Evolutionary conservation across 805 yeast species (phyloP).

Genomic region (Pichia paraexigua): DNA sequence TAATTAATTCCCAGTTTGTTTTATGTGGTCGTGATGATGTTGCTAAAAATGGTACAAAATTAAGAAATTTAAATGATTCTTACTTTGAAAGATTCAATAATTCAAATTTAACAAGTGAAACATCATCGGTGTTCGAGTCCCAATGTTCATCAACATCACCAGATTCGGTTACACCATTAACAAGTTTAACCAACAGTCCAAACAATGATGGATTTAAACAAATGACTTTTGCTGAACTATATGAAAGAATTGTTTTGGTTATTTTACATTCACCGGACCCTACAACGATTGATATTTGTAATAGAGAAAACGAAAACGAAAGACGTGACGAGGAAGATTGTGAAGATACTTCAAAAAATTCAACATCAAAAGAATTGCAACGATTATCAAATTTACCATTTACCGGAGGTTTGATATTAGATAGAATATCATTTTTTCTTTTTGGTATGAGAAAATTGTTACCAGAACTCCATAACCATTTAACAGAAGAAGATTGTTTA

Average conservation of each 20-base stretch:
- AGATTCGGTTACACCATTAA: conserved; percentile 20
- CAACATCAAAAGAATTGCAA: conserved; percentile 18
- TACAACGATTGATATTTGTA: conserved; percentile 7
- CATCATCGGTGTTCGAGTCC: conserved; percentile 18
- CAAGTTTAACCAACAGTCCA: conserved; percentile 13
- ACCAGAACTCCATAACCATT: conserved; percentile 70
- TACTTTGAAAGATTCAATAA: conserved; percentile 23
- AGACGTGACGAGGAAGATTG: background rate
- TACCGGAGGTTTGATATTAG: conserved; percentile 55
- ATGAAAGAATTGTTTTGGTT: conserved; percentile 69
- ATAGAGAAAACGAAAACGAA: background rate
- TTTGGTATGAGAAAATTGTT: conserved; percentile 51
- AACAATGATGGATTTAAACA: conserved; percentile 20
- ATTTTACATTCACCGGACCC: conserved; percentile 64
- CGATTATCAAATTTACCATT: conserved; percentile 15
- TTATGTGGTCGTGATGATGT: conserved; percentile 45
- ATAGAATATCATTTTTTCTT: conserved; percentile 60
- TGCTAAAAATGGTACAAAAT: conserved; percentile 31
- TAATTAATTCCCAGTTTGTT: conserved; percentile 44
- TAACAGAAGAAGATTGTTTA: conserved; percentile 70
- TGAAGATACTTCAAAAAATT: background rate
- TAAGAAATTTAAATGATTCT: conserved; percentile 27
- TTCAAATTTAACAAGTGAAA: conserved; percentile 11
- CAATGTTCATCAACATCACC: conserved; percentile 21
- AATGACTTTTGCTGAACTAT: conserved; percentile 58